These are phyloP conservation scores for Erodium trifolium DNA, from an alignment of 441 rosid species.

Conservation along the genomic window DNA sequence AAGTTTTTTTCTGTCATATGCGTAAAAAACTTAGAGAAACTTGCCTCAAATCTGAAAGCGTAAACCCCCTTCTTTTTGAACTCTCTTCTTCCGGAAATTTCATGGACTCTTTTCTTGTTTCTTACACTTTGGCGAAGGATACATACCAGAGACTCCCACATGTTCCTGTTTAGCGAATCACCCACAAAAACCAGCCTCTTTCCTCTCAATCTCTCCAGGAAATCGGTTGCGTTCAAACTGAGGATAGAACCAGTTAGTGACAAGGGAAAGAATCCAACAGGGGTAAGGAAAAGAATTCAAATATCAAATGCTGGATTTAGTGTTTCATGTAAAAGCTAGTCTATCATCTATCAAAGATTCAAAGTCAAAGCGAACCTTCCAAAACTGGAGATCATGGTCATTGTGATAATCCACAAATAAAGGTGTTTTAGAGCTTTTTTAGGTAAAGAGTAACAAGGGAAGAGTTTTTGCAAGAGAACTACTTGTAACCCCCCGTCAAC, in stretches of 20 bases:
- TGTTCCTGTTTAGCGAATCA: conserved; percentile 57
- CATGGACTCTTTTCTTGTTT: conserved; percentile 46
- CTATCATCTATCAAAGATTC: not conserved
- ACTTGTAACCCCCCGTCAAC: too few relatives aligned
- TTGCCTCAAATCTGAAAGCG: conserved; percentile 58
- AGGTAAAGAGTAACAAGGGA: too few relatives aligned
- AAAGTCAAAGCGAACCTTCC: not conserved
- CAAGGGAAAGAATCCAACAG: not conserved
- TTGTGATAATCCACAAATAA: too few relatives aligned
- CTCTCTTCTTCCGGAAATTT: conserved; percentile 47
- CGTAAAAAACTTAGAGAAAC: conserved; percentile 11
- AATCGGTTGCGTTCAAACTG: conserved; percentile 55
- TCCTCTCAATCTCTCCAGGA: conserved; percentile 50
- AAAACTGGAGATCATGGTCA: not conserved
- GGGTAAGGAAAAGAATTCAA: not conserved
- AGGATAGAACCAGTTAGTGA: conserved; percentile 10
- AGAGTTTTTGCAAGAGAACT: too few relatives aligned
- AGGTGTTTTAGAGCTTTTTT: too few relatives aligned
- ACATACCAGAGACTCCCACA: conserved; percentile 77
- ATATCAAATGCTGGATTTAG: not conserved
- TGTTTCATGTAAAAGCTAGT: conserved; percentile 6
- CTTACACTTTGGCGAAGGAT: conserved; percentile 41
- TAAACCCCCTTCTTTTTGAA: conserved; percentile 56
- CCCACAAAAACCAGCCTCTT: conserved; percentile 60
- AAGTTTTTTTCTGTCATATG: not conserved